phyloP scores from a whole-genome alignment of 140 eudicot genomes.

The Senecio squalidus region DNA sequence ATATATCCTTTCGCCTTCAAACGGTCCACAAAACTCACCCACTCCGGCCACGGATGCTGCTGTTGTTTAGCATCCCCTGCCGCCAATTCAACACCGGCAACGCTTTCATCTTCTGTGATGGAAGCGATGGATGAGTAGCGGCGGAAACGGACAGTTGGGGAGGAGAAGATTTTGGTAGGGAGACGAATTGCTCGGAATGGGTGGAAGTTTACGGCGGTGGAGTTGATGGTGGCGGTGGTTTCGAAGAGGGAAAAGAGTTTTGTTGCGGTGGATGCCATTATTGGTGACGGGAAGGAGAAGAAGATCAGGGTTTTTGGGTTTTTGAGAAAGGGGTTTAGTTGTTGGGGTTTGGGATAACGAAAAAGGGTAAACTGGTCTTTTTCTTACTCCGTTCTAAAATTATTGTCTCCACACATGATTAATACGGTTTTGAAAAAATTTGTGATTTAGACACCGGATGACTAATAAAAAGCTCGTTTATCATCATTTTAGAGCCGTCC shows the following conservation, averaged over 20 bases:
- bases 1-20: conserved; percentile 76
- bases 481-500: too few relatives aligned
- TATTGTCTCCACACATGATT: too few relatives aligned
- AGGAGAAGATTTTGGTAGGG: conserved; percentile 14
- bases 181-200: conserved; percentile 29
- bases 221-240: conserved; percentile 26
- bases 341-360: too few relatives aligned
- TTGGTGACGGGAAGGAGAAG: not conserved
- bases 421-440: too few relatives aligned
- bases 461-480: too few relatives aligned
- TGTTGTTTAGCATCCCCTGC: conserved; percentile 8
- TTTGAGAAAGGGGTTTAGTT: conserved; percentile 26
- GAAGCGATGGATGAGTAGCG: conserved; percentile 34
- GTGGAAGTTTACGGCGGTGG: conserved; percentile 11
- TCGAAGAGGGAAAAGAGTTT: conserved; percentile 43
- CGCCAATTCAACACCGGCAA: too few relatives aligned
- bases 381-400: too few relatives aligned
- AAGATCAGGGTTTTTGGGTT: conserved; percentile 28
- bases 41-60: conserved; percentile 90
- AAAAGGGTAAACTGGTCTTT: conserved; percentile 4
- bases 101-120: too few relatives aligned
- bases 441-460: too few relatives aligned
- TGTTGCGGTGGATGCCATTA: conserved; percentile 33
- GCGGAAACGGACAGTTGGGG: conserved; percentile 43
- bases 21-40: conserved; percentile 77